These are phyloP conservation scores for Begonia loranthoides DNA, from an alignment of 306 rosid genomes.

Conservation along the genomic window DNA sequence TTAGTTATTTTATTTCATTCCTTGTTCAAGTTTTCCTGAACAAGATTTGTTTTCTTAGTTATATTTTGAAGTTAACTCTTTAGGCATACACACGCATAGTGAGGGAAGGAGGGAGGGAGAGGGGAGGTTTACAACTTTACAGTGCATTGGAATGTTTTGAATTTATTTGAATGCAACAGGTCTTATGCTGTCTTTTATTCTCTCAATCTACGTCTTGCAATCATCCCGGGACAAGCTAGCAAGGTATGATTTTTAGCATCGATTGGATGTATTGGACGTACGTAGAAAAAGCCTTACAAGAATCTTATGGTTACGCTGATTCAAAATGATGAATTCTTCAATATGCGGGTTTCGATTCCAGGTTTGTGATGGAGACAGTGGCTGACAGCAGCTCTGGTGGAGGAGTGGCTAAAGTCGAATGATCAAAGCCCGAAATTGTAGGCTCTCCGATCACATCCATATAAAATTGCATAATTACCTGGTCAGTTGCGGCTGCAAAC, in stretches of 20 bases:
- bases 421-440: constrained; percentile 11
- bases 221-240: constrained; percentile 80
- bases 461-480: no score
- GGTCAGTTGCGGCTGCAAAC: no score
- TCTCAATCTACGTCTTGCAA: constrained; percentile 73
- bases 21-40: no score
- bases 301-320: not conserved
- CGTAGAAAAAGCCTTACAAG: no score
- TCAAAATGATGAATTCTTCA: no score
- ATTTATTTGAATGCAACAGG: constrained; percentile 31
- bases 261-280: no score
- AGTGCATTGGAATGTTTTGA: no score
- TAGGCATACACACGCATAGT: no score
- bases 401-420: constrained; percentile 71
- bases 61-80: no score
- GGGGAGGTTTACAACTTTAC: no score
- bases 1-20: not conserved
- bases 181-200: constrained; percentile 57
- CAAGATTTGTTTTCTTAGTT: not conserved
- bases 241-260: constrained; percentile 20
- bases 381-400: constrained; percentile 65
- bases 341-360: constrained; percentile 7
- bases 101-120: no score
- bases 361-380: constrained; percentile 84
- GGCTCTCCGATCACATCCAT: no score